These are phyloP conservation scores for Pythium vanterpoolii DNA, from an alignment of 352 stramenopile species.

Conservation along the genomic window DNA sequence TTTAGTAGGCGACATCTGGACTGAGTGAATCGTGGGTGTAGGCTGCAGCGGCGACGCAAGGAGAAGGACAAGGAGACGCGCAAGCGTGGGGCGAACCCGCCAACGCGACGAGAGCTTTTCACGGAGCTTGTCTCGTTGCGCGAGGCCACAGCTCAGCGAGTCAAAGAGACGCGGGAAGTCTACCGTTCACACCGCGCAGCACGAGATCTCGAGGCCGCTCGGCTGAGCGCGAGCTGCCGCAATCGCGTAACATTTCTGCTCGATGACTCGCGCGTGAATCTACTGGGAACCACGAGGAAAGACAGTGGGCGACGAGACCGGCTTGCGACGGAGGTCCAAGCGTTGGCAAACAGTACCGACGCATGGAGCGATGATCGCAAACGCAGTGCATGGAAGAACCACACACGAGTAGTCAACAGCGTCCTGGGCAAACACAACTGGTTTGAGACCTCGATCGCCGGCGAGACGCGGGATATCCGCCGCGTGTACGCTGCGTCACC, in stretches of 20 bases:
- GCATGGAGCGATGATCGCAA: slow-evolving; percentile 24
- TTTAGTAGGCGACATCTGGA: neutral
- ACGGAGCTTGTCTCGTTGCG: slow-evolving; percentile 37
- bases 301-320: neutral
- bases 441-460: slow-evolving; percentile 53
- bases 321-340: neutral
- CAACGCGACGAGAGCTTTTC: slow-evolving; percentile 40
- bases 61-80: neutral
- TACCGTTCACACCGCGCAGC: slow-evolving; percentile 12
- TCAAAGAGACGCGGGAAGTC: slow-evolving; percentile 20
- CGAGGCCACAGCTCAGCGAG: slow-evolving; percentile 17
- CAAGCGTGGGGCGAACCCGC: slow-evolving; percentile 3
- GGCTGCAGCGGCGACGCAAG: slow-evolving; percentile 8
- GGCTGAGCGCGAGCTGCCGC: slow-evolving; percentile 35
- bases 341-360: slow-evolving; percentile 8
- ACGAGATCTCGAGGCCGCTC: slow-evolving; percentile 21
- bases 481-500: slow-evolving; percentile 32
- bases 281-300: neutral
- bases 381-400: slow-evolving; percentile 34
- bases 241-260: slow-evolving; percentile 38
- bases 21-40: neutral
- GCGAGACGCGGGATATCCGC: slow-evolving; percentile 44
- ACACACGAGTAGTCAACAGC: slow-evolving; percentile 30
- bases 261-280: slow-evolving; percentile 14
- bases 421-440: slow-evolving; percentile 37